These are phyloP conservation scores for Bipolaris sorokiniana DNA, from an alignment of 2,329 filamentous ascomycete genomes.

Conservation along the genomic window DNA sequence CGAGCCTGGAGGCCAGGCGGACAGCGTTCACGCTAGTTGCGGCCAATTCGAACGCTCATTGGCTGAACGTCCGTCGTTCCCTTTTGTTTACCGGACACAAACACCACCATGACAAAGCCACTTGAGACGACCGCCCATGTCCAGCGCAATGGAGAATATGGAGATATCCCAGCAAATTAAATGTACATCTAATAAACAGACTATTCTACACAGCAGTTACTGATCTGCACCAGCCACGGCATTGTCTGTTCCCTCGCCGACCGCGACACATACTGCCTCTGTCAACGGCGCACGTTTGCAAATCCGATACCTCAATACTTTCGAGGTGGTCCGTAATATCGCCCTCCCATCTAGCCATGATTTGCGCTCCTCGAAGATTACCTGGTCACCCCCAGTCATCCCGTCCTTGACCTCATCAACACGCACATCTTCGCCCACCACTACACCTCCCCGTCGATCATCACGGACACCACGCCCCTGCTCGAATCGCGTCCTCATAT, in stretches of 20 bases:
- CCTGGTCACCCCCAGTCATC: slow-evolving; percentile 44
- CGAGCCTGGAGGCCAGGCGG: neutral
- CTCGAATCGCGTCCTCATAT: slow-evolving; percentile 51
- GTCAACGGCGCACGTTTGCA: slow-evolving; percentile 49
- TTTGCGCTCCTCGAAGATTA: slow-evolving; percentile 37
- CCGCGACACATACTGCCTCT: slow-evolving; percentile 48
- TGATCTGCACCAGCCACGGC: slow-evolving; percentile 34
- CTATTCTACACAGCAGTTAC: slow-evolving; percentile 10
- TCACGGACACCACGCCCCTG: slow-evolving; percentile 12
- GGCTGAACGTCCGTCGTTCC: slow-evolving; percentile 17
- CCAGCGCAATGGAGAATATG: slow-evolving; percentile 33
- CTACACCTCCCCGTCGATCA: slow-evolving; percentile 31
- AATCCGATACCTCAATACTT: slow-evolving; percentile 47
- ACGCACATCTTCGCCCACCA: slow-evolving; percentile 8
- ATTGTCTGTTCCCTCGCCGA: slow-evolving; percentile 47
- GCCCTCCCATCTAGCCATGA: slow-evolving; percentile 41
- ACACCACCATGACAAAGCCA: slow-evolving; percentile 22
- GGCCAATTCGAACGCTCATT: slow-evolving; percentile 25
- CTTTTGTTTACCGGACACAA: slow-evolving; percentile 40
- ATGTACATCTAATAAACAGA: slow-evolving; percentile 18
- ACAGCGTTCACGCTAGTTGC: slow-evolving; percentile 13
- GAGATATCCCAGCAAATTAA: slow-evolving; percentile 44
- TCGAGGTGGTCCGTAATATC: slow-evolving; percentile 47
- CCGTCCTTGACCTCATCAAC: slow-evolving; percentile 5
- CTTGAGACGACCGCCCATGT: slow-evolving; percentile 3